Evolutionary conservation across 2,329 filamentous ascomycete species (phyloP), one percentile per base, ranked within the genome.

Genomic region (Orbilia ellipsospora): DNA sequence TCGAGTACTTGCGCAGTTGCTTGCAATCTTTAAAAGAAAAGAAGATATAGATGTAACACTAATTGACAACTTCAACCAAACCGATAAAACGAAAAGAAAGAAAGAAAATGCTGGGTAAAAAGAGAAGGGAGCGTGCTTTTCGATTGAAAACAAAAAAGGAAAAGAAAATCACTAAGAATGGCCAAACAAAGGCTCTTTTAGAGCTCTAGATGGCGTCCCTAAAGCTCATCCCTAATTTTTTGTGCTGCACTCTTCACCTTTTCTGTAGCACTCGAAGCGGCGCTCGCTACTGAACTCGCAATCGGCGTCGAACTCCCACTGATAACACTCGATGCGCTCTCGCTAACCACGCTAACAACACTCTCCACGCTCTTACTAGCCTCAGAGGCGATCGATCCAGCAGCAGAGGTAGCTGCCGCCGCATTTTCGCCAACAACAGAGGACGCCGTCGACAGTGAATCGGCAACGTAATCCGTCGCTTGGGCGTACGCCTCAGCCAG

Each of bases 211-310:
- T 50, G 60, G 54, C 59, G 48, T 54, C 26, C 51, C 77, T 74
- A 80, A 63, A 80, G 78, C 55, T 80, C 79, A 63, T 79, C 79
- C 42, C 60, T 76, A 45, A 77, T 45, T 18, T 52, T 67, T 40
- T 77, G 62, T 26, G 78, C 77, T 26, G 57, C 63, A 23, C 79
- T 78, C 75, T 81, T 80, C 20, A 82, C 78, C 57, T 78, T 80
- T 60, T 80, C 83, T 62, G 83, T 83, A 26, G 84, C 85, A 45
- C 82, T 84, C 48, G 69, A 69, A 10, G 67, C 73, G 12, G 56
- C 78, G 28, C 72, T 77, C 18, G 74, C 61, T 40, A 66, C 78
- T 13, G 70, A 77, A 31, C 68, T 77, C n/a, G 70, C 68, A 18
- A 78, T 51, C 26, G 73, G 70, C 45, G 70, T 74, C 57, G 70